Percentiles rank a stretch among this genome's conserved stretches.
phyloP scores from a whole-genome alignment of 2,329 filamentous ascomycete species.

The Aquanectria penicillioides region DNA sequence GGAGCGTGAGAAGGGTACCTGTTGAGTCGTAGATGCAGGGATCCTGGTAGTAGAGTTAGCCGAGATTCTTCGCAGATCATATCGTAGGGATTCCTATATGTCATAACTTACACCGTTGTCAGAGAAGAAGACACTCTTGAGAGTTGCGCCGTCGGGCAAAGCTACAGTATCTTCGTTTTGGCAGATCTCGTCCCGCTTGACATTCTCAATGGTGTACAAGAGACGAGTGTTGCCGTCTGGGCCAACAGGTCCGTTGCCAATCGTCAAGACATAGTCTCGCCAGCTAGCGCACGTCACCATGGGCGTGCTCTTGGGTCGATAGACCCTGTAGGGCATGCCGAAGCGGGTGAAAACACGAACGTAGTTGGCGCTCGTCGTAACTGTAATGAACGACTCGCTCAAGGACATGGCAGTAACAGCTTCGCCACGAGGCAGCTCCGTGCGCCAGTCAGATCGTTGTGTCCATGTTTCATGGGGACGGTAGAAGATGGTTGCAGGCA shows the following conservation, averaged over 20 bases:
- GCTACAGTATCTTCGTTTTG: conserved; percentile 95
- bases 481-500: conserved; percentile 89
- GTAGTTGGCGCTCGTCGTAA: conserved; percentile 87
- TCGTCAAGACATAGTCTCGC: conserved; percentile 94
- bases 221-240: conserved; percentile 82
- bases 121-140: conserved; percentile 91
- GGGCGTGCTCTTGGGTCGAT: conserved; percentile 89
- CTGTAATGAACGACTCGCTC: conserved; percentile 89
- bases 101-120: conserved; percentile 77
- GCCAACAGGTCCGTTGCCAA: conserved; percentile 89
- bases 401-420: conserved; percentile 87
- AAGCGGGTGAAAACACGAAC: conserved; percentile 94
- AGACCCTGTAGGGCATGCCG: conserved; percentile 88
- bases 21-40: conserved; percentile 96
- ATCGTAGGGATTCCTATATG: neutral
- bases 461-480: conserved; percentile 98
- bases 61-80: neutral
- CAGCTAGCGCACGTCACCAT: conserved; percentile 94
- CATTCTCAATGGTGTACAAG: conserved; percentile 92
- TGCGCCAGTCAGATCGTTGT: conserved; percentile 88
- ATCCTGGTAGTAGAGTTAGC: conserved; percentile 63
- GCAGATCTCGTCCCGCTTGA: conserved; percentile 92
- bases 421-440: conserved; percentile 87
- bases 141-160: conserved; percentile 75
- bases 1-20: conserved; percentile 85